A percentile compares a stretch with the other conserved stretches of the same genome.
Evolutionary conservation across 148 eudicot species (phyloP).

Genomic region (Limonium bicolor): DNA sequence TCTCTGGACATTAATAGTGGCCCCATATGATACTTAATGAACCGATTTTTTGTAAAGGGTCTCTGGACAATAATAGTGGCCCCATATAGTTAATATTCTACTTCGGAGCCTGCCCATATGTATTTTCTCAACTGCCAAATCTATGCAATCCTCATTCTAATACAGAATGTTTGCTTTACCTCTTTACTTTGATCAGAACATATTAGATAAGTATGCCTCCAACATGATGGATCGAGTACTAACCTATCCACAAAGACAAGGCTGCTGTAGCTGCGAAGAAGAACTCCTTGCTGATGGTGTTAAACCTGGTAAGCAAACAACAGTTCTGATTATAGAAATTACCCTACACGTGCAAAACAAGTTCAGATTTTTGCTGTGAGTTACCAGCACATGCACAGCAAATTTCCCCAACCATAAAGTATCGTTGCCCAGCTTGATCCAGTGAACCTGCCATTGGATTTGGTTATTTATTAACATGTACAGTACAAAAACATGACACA

Average conservation of each 20-base stretch:
- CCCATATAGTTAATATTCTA: no score
- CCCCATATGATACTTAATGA: no score
- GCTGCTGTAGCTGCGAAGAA: conserved; percentile 65
- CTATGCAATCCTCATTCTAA: neutral
- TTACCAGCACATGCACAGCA: conserved; percentile 64
- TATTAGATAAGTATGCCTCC: neutral
- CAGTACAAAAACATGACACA: neutral
- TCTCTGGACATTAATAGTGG: no score
- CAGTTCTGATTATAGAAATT: neutral
- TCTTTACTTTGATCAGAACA: neutral
- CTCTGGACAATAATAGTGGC: no score
- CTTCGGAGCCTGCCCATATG: no score
- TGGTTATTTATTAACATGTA: neutral
- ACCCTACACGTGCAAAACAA: neutral
- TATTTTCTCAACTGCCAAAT: no score
- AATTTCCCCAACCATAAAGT: conserved; percentile 94
- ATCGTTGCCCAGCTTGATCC: conserved; percentile 81
- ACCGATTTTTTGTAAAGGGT: no score
- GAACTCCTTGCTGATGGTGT: conserved; percentile 56
- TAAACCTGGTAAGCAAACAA: conserved; percentile 34
- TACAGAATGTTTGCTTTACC: neutral
- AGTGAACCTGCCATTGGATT: conserved; percentile 62
- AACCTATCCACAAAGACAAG: conserved; percentile 68
- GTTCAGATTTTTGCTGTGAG: neutral
- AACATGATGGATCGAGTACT: conserved; percentile 8